phyloP scores from a whole-genome alignment of 176 grass and related monocot genomes.

The Microstegium vimineum region DNA sequence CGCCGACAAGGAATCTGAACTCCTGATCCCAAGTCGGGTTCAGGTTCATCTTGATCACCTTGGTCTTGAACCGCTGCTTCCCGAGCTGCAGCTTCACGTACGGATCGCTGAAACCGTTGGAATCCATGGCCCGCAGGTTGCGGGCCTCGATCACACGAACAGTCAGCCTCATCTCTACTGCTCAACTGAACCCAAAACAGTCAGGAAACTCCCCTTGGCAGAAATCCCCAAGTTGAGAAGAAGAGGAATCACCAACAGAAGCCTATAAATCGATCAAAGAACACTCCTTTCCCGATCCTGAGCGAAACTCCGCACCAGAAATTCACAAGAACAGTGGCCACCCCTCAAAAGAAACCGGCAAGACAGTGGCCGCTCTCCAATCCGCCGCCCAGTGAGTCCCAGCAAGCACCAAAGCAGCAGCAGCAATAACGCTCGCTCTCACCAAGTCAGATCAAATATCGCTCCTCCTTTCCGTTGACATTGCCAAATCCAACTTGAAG shows the following conservation, averaged over 20 bases:
- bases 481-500: not conserved
- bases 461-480: not conserved
- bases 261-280: conserved; percentile 1
- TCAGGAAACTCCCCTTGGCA: not conserved
- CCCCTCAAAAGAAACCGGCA: not conserved
- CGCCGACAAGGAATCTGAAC: conserved; percentile 61
- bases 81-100: conserved; percentile 82
- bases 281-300: not conserved
- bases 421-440: not conserved
- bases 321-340: not conserved
- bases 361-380: not conserved
- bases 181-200: not conserved
- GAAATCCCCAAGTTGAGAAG: not conserved
- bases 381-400: not conserved
- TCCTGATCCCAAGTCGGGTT: conserved; percentile 95
- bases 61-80: conserved; percentile 70
- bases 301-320: not conserved
- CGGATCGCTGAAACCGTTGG: conserved; percentile 74
- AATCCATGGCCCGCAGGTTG: conserved; percentile 68
- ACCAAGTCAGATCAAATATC: not conserved
- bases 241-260: conserved; percentile 1
- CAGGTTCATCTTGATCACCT: conserved; percentile 76
- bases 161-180: conserved; percentile 58
- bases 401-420: conserved; percentile 22
- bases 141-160: conserved; percentile 76